Base-by-base conservation (phyloP, 345 rosid genomes). In the Psidium guajava region DNA sequence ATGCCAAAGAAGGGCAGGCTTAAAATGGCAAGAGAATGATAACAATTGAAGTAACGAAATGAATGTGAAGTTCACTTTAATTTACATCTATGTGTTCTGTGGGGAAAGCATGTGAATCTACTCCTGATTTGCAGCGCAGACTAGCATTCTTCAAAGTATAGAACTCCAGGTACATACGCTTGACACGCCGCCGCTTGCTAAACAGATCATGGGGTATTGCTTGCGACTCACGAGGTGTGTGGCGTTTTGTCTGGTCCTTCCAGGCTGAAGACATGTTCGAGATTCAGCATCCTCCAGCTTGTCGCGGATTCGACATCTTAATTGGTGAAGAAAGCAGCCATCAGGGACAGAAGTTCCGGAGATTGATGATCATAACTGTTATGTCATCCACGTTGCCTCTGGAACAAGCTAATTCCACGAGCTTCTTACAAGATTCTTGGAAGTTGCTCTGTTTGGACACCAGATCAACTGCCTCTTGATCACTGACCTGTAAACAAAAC, bases 371-470 rank as follows among this genome's bases (percentile, higher is more conserved):
- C 92, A 92, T 87, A 10, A 92, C 92, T 47, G 92, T 92, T 24
- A 90, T 86, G 83, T 92, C 94, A 84, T 91, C 94, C 82, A 86
- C n/a, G 86, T 84, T 91, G 82, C 94, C 93, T 85, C 90, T 87
- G 82, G 91, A 83, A 40, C 85, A 87, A 54, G 94, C 89, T 21
- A 89, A 73, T 6, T 91, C 87, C 25, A 91, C 86, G 16, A 92
- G 91, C 88, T 89, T 90, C 83, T 85, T 90, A 87, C 94, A 92
- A 15, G 90, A 86, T 52, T 58, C 77, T 12, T 85, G 86, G 52
- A 82, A 13, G 77, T 87, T 86, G 27, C 58, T 83, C 27, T 49
- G 83, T 57, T 57, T 64, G 21, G 83, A 85, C 75, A 89, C 91
- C 80, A 86, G 82, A 83, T 92, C 93, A 21, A 92, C 95, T 42